Evolutionary conservation across 352 stramenopile species (phyloP).

Genomic region (Elongisporangium prolatum): DNA sequence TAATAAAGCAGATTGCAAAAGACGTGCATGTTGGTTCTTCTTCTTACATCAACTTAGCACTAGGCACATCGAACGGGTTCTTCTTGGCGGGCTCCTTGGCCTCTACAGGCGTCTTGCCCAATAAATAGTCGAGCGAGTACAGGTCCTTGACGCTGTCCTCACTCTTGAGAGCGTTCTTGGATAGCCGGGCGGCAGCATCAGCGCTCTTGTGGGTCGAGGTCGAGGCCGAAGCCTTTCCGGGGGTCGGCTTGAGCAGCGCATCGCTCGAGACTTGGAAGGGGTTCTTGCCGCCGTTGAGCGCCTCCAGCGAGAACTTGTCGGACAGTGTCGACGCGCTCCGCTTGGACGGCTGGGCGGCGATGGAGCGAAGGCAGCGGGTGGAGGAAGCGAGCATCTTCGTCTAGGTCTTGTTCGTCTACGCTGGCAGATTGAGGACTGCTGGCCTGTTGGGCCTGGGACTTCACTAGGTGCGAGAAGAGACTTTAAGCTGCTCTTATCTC

Average conservation of each 20-base stretch:
- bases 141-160: conserved; percentile 42
- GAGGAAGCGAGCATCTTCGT: conserved; percentile 1
- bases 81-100: conserved; percentile 15
- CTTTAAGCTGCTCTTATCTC: neutral
- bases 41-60: conserved; percentile 72
- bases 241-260: conserved; percentile 31
- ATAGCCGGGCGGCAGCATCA: neutral
- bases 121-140: conserved; percentile 68
- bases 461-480: neutral
- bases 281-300: conserved; percentile 65
- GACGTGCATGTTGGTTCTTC: too few species aligned
- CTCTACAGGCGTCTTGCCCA: conserved; percentile 22
- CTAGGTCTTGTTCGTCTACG: conserved; percentile 3
- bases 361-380: conserved; percentile 7
- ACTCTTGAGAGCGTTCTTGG: conserved; percentile 6
- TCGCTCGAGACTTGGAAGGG: conserved; percentile 63
- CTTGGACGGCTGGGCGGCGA: conserved; percentile 3
- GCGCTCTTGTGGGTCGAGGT: neutral
- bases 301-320: conserved; percentile 60
- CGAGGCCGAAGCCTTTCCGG: conserved; percentile 6
- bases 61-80: conserved; percentile 61
- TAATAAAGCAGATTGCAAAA: conserved; percentile 2
- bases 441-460: neutral
- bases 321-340: conserved; percentile 18
- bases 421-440: neutral